Evolutionary conservation across 202 grass and related monocot species (phyloP), one percentile per base, ranked within the genome.

Genomic region (Brachypodium distachyon): DNA sequence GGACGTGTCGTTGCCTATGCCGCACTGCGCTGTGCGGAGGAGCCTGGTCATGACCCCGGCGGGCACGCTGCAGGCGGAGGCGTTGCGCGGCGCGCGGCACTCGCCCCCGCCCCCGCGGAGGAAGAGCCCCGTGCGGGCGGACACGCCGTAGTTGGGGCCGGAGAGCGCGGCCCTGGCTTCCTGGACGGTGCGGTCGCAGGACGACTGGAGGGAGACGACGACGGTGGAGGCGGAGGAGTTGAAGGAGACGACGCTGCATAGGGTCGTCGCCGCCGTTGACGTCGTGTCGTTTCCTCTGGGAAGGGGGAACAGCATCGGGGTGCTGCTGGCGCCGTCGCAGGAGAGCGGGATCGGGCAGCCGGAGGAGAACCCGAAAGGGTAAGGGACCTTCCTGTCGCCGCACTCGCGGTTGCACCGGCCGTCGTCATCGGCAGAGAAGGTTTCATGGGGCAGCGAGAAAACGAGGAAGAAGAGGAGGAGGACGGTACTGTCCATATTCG

Each of bases 331-430:
- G 22, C 28, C 26, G 70, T 76, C 54, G 82, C 91, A 94, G 32
- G n/a, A 27, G 1, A 94, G 51, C 1, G 0, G 1, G 76, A 97
- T 86, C 2, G 17, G 62, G 57, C 91, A 97, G 18, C 18, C 54
- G 13, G 21, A 1, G 32, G 82, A 86, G 89, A 97, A 97, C 46
- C 89, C 91, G 9, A 97, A 76, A 0, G 95, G 95, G 40, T 86
- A 93, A 1, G 74, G 76, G 8, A 86, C 75, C 14, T 0, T 16
- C 12, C 3, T 21, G n/a, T 12, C 1, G 29, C 82, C 87, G 72
- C 93, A 96, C 26, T 2, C 6, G 54, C 53, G 82, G 3, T 51
- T 49, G 71, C 93, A 92, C 8, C n/a, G n/a, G n/a, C n/a, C n/a
- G n/a, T n/a, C n/a, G n/a, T n/a, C 14, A 14, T 75, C 13, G 6